Conservation (phyloP, 1,139 yeast species). For the Debaryomyces udenii region DNA sequence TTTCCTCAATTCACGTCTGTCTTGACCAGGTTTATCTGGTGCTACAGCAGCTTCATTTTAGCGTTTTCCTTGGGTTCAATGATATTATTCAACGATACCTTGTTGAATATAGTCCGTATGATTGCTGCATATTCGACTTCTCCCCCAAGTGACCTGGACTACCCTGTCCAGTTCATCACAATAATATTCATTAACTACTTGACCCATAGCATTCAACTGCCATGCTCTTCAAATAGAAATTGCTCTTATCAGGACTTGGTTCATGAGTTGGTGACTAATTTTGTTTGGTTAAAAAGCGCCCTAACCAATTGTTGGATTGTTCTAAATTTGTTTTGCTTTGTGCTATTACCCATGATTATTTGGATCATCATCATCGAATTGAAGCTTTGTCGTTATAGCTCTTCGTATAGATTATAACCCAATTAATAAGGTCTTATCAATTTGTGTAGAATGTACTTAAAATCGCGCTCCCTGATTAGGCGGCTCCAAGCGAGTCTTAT, state of each 20-base stretch:
- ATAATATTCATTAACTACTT: constrained; percentile 7
- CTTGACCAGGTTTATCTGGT: constrained; percentile 26
- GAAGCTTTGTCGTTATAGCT: constrained; percentile 12
- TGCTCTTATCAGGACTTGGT: constrained; percentile 10
- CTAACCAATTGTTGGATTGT: constrained; percentile 19
- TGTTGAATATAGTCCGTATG: constrained; percentile 23
- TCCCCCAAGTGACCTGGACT: neutral
- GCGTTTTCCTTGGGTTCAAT: constrained; percentile 17
- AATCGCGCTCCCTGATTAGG: neutral
- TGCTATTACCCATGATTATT: constrained; percentile 29
- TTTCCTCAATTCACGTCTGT: constrained; percentile 17
- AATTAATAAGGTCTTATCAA: neutral
- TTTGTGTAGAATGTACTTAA: neutral
- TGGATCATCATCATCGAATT: constrained; percentile 26
- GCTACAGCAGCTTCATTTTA: constrained; percentile 25
- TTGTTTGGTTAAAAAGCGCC: constrained; percentile 10
- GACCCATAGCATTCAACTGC: constrained; percentile 9
- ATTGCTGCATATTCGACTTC: constrained; percentile 8
- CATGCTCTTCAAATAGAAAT: neutral
- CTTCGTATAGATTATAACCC: neutral
- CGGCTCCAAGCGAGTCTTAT: neutral
- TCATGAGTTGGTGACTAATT: constrained; percentile 7
- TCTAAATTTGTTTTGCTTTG: constrained; percentile 27
- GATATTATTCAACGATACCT: constrained; percentile 26
- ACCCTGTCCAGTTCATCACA: constrained; percentile 12